Conservation (phyloP, 2,329 filamentous ascomycete genomes). For the Fusarium sp. region DNA sequence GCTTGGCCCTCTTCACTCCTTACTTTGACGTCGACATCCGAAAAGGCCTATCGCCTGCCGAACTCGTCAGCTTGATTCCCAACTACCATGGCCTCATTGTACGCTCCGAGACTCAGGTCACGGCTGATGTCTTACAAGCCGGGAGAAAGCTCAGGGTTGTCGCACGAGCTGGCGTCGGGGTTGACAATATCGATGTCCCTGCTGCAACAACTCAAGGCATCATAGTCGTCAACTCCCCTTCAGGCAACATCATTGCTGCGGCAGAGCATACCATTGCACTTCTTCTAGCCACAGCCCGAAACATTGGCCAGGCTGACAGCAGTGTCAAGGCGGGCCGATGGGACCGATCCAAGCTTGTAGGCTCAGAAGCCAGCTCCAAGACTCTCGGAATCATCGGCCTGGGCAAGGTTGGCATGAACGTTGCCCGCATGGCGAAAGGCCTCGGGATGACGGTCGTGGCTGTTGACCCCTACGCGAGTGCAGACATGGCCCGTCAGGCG, state of each 20-base stretch:
- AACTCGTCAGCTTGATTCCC: conserved; percentile 75
- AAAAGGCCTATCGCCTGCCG: conserved; percentile 69
- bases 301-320: conserved; percentile 77
- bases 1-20: conserved; percentile 74
- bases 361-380: conserved; percentile 83
- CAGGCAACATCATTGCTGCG: conserved; percentile 83
- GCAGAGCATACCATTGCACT: conserved; percentile 83
- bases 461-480: conserved; percentile 82
- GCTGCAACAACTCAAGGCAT: conserved; percentile 79
- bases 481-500: conserved; percentile 75
- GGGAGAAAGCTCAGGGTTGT: conserved; percentile 80
- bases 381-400: conserved; percentile 81
- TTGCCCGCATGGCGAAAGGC: conserved; percentile 82
- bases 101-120: conserved; percentile 85
- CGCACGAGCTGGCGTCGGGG: conserved; percentile 82
- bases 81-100: conserved; percentile 83
- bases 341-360: conserved; percentile 80
- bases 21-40: conserved; percentile 78
- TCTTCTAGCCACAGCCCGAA: conserved; percentile 78
- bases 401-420: conserved; percentile 86
- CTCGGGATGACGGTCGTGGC: conserved; percentile 82
- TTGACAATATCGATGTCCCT: conserved; percentile 84
- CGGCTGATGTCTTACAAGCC: conserved; percentile 72
- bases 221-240: conserved; percentile 83
- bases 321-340: conserved; percentile 78